These are phyloP conservation scores for Botrytis elliptica DNA, from an alignment of 2,329 filamentous ascomycete genomes.

Conservation along the genomic window DNA sequence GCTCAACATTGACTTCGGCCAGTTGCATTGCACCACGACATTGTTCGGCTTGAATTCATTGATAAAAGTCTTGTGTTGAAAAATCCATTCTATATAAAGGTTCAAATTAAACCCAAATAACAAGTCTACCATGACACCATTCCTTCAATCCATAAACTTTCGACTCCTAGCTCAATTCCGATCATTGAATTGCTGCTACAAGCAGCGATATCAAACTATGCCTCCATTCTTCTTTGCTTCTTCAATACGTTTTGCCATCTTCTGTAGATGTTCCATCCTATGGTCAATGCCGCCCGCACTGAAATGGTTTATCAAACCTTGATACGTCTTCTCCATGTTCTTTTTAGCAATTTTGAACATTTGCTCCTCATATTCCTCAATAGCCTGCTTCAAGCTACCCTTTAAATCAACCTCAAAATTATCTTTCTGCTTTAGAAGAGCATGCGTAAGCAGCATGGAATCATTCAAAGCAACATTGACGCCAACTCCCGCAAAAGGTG, in stretches of 20 bases:
- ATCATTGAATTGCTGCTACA: background rate
- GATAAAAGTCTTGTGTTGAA: too few relatives aligned
- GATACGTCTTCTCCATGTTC: constrained; percentile 29
- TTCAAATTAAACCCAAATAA: background rate
- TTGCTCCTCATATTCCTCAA: constrained; percentile 29
- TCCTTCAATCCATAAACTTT: too few relatives aligned
- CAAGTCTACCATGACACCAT: background rate
- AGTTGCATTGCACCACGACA: background rate
- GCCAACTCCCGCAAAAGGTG: constrained; percentile 49
- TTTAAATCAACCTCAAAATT: constrained; percentile 13
- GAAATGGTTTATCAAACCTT: constrained; percentile 27
- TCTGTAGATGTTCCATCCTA: background rate
- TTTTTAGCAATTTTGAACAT: constrained; percentile 31
- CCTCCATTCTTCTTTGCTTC: background rate
- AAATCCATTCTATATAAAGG: background rate
- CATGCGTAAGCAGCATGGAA: constrained; percentile 43
- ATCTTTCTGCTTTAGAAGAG: constrained; percentile 34
- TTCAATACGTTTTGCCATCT: background rate
- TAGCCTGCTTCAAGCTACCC: constrained; percentile 20
- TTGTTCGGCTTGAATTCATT: background rate
- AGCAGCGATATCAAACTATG: background rate
- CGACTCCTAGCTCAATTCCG: background rate
- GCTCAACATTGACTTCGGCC: background rate
- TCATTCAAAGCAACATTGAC: constrained; percentile 50
- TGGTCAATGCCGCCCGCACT: constrained; percentile 27